phyloP scores from a whole-genome alignment of 2,329 filamentous ascomycete species.

The Nemania diffusa region DNA sequence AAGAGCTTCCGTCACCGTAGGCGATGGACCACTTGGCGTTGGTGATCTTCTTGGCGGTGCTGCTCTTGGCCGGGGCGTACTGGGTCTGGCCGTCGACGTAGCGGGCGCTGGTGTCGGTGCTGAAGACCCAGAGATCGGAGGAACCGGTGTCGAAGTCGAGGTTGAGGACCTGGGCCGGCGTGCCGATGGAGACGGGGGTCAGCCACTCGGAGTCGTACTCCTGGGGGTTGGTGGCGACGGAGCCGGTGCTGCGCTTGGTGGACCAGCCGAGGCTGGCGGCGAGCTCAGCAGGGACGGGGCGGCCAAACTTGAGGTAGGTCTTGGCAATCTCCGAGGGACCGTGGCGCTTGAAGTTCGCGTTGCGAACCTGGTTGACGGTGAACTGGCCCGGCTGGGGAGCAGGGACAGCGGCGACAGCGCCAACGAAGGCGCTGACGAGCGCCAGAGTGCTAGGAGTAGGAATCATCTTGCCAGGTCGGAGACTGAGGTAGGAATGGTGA shows the following conservation, averaged over 20 bases:
- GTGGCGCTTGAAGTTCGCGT: slow-evolving; percentile 36
- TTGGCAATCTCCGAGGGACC: slow-evolving; percentile 39
- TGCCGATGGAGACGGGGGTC: slow-evolving; percentile 44
- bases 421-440: slow-evolving; percentile 34
- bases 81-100: slow-evolving; percentile 39
- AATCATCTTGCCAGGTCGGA: slow-evolving; percentile 32
- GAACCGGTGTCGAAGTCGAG: slow-evolving; percentile 47
- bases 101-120: slow-evolving; percentile 31
- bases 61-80: slow-evolving; percentile 40
- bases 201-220: slow-evolving; percentile 40
- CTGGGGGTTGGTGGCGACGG: slow-evolving; percentile 28
- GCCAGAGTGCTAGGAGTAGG: slow-evolving; percentile 29
- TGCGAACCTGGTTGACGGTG: slow-evolving; percentile 37
- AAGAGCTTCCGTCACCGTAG: slow-evolving; percentile 42
- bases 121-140: slow-evolving; percentile 47
- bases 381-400: slow-evolving; percentile 33
- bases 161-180: slow-evolving; percentile 42
- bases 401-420: slow-evolving; percentile 35
- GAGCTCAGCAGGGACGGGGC: slow-evolving; percentile 33
- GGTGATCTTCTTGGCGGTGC: slow-evolving; percentile 36
- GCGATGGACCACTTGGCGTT: slow-evolving; percentile 39
- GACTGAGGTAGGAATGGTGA: slow-evolving; percentile 6
- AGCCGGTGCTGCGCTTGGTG: slow-evolving; percentile 34
- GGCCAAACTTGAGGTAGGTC: slow-evolving; percentile 40
- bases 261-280: slow-evolving; percentile 27